Evolutionary conservation across 495 filamentous ascomycete species (phyloP).

Genomic region (Hypoxylon intermedium): DNA sequence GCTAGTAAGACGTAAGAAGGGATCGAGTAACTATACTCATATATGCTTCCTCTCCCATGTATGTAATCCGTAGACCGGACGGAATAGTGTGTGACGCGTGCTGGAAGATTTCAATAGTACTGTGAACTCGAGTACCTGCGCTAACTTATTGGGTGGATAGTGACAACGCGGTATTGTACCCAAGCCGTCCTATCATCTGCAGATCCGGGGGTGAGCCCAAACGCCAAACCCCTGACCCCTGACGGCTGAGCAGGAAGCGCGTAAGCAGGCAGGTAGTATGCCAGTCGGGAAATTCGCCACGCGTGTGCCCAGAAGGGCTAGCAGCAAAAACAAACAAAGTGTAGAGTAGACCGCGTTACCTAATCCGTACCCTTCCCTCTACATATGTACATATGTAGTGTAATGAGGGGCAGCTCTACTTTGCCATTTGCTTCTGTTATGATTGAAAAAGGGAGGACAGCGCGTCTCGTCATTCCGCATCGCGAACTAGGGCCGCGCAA

Average conservation of each 20-base stretch:
- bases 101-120: constrained; percentile 1
- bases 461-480: constrained; percentile 27
- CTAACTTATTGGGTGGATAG: not conserved
- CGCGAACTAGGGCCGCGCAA: constrained; percentile 35
- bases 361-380: constrained; percentile 8
- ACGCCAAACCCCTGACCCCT: constrained; percentile 36
- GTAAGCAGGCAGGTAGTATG: no score
- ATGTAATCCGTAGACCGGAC: no score
- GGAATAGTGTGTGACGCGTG: no score
- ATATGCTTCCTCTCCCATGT: no score
- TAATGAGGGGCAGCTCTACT: constrained; percentile 25
- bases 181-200: constrained; percentile 30
- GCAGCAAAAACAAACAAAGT: constrained; percentile 44
- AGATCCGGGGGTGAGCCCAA: constrained; percentile 24
- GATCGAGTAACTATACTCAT: no score
- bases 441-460: constrained; percentile 8
- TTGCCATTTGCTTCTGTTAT: constrained; percentile 19
- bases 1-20: no score
- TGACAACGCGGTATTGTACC: not conserved
- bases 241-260: no score
- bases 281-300: constrained; percentile 42
- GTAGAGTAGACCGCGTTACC: constrained; percentile 33
- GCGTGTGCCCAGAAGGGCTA: constrained; percentile 17
- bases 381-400: no score
- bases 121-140: not conserved